phyloP scores from a whole-genome alignment of 768 basidiomycete genomes.

The Lentinula sp. region DNA sequence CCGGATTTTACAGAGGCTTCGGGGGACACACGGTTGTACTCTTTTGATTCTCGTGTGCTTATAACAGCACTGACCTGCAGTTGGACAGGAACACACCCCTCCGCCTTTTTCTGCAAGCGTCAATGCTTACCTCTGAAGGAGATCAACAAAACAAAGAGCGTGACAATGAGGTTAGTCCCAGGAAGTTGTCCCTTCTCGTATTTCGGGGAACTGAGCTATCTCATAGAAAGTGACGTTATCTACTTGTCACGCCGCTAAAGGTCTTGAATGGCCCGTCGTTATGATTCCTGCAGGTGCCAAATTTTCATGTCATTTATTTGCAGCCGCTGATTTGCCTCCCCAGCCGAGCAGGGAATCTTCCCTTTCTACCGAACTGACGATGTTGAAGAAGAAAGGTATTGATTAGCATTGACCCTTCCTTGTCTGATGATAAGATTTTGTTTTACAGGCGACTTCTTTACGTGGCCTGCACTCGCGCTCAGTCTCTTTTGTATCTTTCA shows the following conservation, averaged over 20 bases:
- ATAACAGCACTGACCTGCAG: background rate
- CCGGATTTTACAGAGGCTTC: background rate
- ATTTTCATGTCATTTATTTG: background rate
- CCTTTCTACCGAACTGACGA: constrained; percentile 74
- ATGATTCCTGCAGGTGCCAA: constrained; percentile 63
- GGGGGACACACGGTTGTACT: background rate
- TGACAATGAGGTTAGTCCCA: constrained; percentile 31
- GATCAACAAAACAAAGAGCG: constrained; percentile 53
- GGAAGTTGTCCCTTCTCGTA: background rate
- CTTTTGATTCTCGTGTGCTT: background rate
- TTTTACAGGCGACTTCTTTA: constrained; percentile 70
- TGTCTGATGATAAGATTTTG: background rate
- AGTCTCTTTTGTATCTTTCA: constrained; percentile 59
- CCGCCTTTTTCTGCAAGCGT: constrained; percentile 68
- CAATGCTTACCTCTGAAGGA: constrained; percentile 78
- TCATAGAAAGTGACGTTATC: constrained; percentile 74
- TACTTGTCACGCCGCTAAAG: constrained; percentile 88
- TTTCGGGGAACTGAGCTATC: background rate
- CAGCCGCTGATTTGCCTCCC: constrained; percentile 2
- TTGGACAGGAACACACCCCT: constrained; percentile 47
- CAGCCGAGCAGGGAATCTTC: constrained; percentile 70
- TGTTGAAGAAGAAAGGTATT: constrained; percentile 74
- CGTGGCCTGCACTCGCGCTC: constrained; percentile 85
- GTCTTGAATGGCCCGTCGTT: constrained; percentile 89
- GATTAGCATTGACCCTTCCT: background rate